Evolutionary conservation across 129 eudicot species (phyloP).

Genomic region (Chrysanthemum seticuspe): DNA sequence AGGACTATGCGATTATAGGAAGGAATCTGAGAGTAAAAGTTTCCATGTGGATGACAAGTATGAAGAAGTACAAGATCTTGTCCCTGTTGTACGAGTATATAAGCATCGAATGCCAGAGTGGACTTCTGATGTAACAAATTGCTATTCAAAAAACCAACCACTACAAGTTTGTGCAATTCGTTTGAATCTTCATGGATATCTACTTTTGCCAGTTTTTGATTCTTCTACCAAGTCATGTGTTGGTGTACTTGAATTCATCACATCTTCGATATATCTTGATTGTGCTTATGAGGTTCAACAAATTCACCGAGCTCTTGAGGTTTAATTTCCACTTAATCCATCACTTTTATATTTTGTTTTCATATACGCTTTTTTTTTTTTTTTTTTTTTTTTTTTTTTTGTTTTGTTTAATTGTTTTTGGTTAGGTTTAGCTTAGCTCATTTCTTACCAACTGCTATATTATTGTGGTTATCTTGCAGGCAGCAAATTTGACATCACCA

Average conservation of each 20-base stretch:
- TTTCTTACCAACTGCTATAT: background rate
- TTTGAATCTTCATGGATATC: constrained; percentile 16
- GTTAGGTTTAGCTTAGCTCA: no score
- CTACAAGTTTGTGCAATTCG: background rate
- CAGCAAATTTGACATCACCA: constrained; percentile 7
- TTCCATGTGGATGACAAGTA: constrained; percentile 1
- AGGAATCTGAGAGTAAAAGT: background rate
- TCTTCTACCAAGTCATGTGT: background rate
- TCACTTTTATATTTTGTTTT: background rate
- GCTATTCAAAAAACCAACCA: background rate
- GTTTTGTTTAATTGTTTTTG: no score
- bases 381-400: no score
- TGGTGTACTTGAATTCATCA: constrained; percentile 16
- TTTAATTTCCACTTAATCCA: background rate
- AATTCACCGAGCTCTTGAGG: constrained; percentile 1
- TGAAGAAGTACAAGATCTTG: background rate
- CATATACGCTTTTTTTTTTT: no score
- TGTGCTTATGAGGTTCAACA: constrained; percentile 17
- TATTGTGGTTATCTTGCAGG: constrained; percentile 8
- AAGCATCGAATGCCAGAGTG: constrained; percentile 10
- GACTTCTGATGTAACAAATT: constrained; percentile 8
- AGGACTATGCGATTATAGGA: constrained; percentile 1
- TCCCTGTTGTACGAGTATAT: constrained; percentile 11
- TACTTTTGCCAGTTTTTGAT: constrained; percentile 15
- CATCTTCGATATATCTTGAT: constrained; percentile 3